Base-by-base conservation (phyloP, 139 green algal genomes). In the Tetraselmis striata region DNA sequence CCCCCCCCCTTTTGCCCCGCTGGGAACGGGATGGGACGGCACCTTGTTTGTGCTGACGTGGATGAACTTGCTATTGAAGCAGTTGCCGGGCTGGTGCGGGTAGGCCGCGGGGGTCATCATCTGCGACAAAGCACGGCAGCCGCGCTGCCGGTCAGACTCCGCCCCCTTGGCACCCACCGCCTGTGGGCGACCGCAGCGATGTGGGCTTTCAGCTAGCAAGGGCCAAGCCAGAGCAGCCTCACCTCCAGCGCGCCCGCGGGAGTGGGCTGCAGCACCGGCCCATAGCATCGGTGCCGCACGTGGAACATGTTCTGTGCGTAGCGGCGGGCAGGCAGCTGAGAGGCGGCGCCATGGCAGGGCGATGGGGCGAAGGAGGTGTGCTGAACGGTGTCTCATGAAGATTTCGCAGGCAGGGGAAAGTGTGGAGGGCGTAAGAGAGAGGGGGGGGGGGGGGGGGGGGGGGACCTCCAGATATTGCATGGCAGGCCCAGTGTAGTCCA, bases 51-150 rank as follows among this genome's bases (percentile, higher is more conserved):
- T 88, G 22, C 80, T 93, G n/a, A 89, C 80, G 59, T 92, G 90
- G 0, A 95, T 94, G 83, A 97, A 98, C 77, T 92, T 95, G 28
- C 89, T 94, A 59, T 83, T 86, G 45, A 96, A 90, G 77, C 86
- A 92, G 75, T 83, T 92, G 22, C 88, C 91, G 1, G 95, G 95
- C 25, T 84, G 79, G 77, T 93, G 77, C 0, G 75, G 79, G 80
- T 96, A 98, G 5, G 78, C 91, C 2, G 81, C 59, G 0, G 94
- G 93, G 18, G 94, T 92, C 59, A 97, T 84, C 75, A 95, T 77
- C 91, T 92, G 84, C n/a, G n/a, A n/a, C n/a, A n/a, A n/a, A n/a
- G n/a, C n/a, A n/a, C n/a, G n/a, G n/a, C n/a, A n/a, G n/a, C n/a
- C n/a, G n/a, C n/a, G n/a, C n/a, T n/a, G n/a, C n/a, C n/a, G n/a